Conservation (phyloP, 768 basidiomycete species). For the Antrodiella citrinella region DNA sequence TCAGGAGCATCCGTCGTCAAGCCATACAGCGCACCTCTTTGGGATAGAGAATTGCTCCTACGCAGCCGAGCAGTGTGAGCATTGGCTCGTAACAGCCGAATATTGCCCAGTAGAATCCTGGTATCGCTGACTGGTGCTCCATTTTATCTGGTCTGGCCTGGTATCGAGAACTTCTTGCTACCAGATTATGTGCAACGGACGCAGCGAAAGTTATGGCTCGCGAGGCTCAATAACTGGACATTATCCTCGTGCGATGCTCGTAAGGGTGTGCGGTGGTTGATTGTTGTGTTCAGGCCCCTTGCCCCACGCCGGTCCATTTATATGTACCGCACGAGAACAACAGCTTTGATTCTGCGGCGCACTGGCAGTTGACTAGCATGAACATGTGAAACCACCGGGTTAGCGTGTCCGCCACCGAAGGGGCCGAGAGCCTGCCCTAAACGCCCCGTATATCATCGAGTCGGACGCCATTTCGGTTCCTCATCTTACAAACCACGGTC, state of each 20-base stretch:
- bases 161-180: no score
- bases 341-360: neutral
- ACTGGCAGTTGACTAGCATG: neutral
- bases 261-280: no score
- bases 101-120: constrained; percentile 63
- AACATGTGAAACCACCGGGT: neutral
- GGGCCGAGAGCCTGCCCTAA: constrained; percentile 19
- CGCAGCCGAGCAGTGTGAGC: constrained; percentile 52
- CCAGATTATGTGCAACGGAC: no score
- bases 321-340: neutral
- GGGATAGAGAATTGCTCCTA: constrained; percentile 61
- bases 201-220: no score
- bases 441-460: constrained; percentile 9
- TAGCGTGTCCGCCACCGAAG: neutral
- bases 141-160: constrained; percentile 22
- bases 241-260: no score
- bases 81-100: constrained; percentile 73
- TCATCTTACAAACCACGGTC: constrained; percentile 51
- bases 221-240: no score
- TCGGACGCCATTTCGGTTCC: constrained; percentile 12
- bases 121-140: constrained; percentile 52
- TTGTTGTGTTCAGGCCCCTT: neutral
- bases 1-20: no score
- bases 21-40: constrained; percentile 51
- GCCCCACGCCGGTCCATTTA: no score